Conservation (phyloP, 345 rosid genomes). For the Lepidium didymum region DNA sequence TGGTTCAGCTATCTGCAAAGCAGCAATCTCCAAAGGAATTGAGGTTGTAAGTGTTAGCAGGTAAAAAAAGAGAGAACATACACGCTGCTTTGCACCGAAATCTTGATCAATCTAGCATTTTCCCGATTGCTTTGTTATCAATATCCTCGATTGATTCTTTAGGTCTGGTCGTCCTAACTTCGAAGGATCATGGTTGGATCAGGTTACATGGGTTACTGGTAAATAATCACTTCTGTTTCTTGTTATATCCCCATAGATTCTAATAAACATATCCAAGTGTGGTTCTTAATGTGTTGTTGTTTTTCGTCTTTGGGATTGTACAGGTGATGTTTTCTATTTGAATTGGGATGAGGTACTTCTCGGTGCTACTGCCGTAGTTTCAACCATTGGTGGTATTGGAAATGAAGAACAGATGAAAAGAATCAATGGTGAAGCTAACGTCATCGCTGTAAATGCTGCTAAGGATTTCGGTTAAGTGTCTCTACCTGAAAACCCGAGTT, state of each 20-base stretch:
- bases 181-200: conserved; percentile 77
- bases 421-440: conserved; percentile 85
- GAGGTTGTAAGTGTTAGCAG: conserved; percentile 91
- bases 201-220: conserved; percentile 83
- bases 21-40: conserved; percentile 73
- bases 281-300: neutral
- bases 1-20: conserved; percentile 93
- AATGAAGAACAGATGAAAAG: conserved; percentile 88
- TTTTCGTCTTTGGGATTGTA: neutral
- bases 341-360: conserved; percentile 94
- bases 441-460: conserved; percentile 73
- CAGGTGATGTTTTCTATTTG: conserved; percentile 88
- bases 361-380: conserved; percentile 86
- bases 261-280: neutral
- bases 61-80: conserved; percentile 21
- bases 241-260: neutral
- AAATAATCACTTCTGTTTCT: conserved; percentile 16
- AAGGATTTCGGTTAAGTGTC: conserved; percentile 55
- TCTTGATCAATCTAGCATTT: neutral
- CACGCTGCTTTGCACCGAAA: neutral
- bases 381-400: conserved; percentile 90
- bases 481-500: neutral
- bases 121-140: neutral
- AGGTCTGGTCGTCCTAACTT: conserved; percentile 82
- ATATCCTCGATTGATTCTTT: conserved; percentile 12